Percentiles rank a stretch among this genome's conserved stretches.
Conservation (phyloP, 129 eudicot genomes). For the Flaveria brownii region DNA sequence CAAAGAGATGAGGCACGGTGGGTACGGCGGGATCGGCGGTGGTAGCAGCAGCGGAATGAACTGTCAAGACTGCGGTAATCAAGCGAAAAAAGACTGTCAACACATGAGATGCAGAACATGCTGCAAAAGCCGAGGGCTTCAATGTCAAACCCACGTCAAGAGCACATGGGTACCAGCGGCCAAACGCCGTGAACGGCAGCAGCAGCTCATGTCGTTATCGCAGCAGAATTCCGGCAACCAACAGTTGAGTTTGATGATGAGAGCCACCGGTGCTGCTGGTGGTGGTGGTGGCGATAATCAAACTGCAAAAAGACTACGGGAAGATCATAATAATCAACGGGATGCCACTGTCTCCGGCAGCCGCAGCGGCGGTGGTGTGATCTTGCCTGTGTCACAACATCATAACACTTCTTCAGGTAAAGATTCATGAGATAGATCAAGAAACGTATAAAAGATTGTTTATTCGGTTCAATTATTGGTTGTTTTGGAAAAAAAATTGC, state of each 20-base stretch:
- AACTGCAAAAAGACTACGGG: constrained; percentile 44
- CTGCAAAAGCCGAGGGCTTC: constrained; percentile 75
- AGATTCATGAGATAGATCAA: constrained; percentile 8
- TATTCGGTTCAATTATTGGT: constrained; percentile 37
- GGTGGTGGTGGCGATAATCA: constrained; percentile 27
- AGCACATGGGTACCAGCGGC: constrained; percentile 98
- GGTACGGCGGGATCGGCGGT: constrained; percentile 37
- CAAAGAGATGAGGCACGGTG: constrained; percentile 49
- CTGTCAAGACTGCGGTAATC: constrained; percentile 94
- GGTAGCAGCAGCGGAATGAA: constrained; percentile 37
- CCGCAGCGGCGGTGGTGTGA: constrained; percentile 28
- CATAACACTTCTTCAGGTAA: constrained; percentile 42
- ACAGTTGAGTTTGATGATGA: constrained; percentile 41
- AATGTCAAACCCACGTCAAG: constrained; percentile 78
- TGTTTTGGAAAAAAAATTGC: neutral
- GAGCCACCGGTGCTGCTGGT: constrained; percentile 30
- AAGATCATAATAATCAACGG: constrained; percentile 33
- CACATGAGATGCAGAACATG: constrained; percentile 86
- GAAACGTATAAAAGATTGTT: neutral
- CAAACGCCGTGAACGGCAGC: constrained; percentile 75
- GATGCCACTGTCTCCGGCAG: constrained; percentile 23
- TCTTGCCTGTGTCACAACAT: constrained; percentile 35
- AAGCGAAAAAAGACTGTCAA: constrained; percentile 76
- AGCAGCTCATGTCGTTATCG: constrained; percentile 41
- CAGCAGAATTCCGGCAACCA: constrained; percentile 35